A percentile compares a stretch with the other conserved stretches of the same genome.
Evolutionary conservation across 2,329 filamentous ascomycete genomes (phyloP).

Genomic region (Trichoderma sp.): DNA sequence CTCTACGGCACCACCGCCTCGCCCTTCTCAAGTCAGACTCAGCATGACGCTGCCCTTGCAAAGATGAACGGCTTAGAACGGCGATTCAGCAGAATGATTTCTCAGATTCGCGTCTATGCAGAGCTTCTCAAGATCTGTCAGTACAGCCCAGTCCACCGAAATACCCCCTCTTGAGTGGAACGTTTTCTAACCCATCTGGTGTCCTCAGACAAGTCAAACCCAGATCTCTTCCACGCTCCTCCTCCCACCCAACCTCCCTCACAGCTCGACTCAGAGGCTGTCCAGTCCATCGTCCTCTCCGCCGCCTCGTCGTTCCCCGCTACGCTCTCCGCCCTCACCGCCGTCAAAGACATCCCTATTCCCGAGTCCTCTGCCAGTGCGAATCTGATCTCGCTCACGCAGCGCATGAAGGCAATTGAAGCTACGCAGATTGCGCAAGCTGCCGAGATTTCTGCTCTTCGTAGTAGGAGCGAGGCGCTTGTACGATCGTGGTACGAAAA

Average conservation of each 20-base stretch:
- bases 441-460: conserved; percentile 63
- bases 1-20: conserved; percentile 50
- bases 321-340: conserved; percentile 59
- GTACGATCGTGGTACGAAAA: conserved; percentile 74
- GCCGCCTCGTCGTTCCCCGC: conserved; percentile 57
- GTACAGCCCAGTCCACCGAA: conserved; percentile 28
- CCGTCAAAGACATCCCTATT: conserved; percentile 56
- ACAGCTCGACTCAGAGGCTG: conserved; percentile 52
- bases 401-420: conserved; percentile 63
- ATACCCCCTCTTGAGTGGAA: neutral
- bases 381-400: conserved; percentile 57
- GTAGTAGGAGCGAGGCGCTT: conserved; percentile 61
- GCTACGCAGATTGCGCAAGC: conserved; percentile 63
- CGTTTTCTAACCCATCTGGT: neutral
- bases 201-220: conserved; percentile 51
- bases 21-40: conserved; percentile 35
- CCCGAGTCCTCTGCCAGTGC: conserved; percentile 58
- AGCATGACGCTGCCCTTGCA: conserved; percentile 41
- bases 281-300: conserved; percentile 57
- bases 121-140: conserved; percentile 63
- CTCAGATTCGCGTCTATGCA: conserved; percentile 56
- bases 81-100: conserved; percentile 53
- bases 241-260: conserved; percentile 50
- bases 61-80: conserved; percentile 55
- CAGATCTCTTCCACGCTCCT: conserved; percentile 56